Conservation (phyloP, 352 stramenopile genomes). For the Globisporangium ultimum region DNA sequence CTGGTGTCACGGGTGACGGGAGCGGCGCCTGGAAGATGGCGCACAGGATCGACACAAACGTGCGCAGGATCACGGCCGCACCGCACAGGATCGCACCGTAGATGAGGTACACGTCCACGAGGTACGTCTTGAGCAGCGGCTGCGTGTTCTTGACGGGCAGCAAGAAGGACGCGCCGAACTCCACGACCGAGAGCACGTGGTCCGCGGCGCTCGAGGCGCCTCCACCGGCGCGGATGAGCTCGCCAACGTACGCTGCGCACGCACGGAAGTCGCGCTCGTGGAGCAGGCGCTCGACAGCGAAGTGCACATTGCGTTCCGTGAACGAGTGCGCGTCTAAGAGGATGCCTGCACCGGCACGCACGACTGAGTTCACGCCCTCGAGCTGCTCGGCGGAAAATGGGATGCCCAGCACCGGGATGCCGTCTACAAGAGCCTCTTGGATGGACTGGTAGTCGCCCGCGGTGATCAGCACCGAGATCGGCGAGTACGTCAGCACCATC, state of each 20-base stretch:
- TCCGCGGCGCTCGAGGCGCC: constrained; percentile 51
- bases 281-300: constrained; percentile 37
- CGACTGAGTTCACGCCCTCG: constrained; percentile 61
- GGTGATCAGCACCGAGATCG: constrained; percentile 52
- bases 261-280: constrained; percentile 27
- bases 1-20: too few relatives aligned
- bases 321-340: constrained; percentile 34
- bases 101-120: constrained; percentile 85
- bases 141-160: constrained; percentile 56
- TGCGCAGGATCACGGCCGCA: constrained; percentile 78
- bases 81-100: constrained; percentile 82
- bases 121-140: constrained; percentile 79
- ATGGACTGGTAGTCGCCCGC: constrained; percentile 53
- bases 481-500: constrained; percentile 31
- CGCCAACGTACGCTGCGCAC: constrained; percentile 44
- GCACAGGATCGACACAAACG: constrained; percentile 63
- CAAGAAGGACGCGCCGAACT: constrained; percentile 49
- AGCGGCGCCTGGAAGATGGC: constrained; percentile 53
- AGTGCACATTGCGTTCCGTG: constrained; percentile 27
- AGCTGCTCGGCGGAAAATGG: constrained; percentile 72
- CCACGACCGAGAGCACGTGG: constrained; percentile 46
- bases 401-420: constrained; percentile 65
- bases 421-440: constrained; percentile 55
- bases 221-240: constrained; percentile 58
- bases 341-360: constrained; percentile 49